phyloP scores from a whole-genome alignment of 805 yeast species.

The Lipomyces japonicus region DNA sequence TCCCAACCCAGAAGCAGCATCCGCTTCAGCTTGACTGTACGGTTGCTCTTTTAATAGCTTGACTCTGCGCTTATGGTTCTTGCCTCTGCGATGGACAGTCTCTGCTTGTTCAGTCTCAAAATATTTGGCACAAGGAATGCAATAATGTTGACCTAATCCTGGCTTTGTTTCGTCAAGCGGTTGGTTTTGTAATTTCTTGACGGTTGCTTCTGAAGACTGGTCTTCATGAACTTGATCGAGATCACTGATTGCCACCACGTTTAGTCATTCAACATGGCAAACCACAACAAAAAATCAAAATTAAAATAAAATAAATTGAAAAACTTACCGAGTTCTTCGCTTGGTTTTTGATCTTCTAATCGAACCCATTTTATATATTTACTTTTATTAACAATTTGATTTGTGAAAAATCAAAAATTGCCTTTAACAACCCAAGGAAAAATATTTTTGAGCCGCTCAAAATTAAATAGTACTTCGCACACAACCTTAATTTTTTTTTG shows the following conservation, averaged over 20 bases:
- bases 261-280: too few relatives aligned
- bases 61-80: constrained; percentile 76
- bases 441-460: too few relatives aligned
- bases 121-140: constrained; percentile 91
- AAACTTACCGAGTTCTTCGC: constrained; percentile 30
- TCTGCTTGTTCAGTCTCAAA: constrained; percentile 74
- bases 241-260: constrained; percentile 50
- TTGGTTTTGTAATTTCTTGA: constrained; percentile 67
- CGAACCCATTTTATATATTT: constrained; percentile 28
- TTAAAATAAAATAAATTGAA: neutral
- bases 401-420: too few relatives aligned
- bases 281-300: neutral
- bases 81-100: constrained; percentile 66
- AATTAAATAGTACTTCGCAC: too few relatives aligned
- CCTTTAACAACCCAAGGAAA: too few relatives aligned
- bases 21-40: constrained; percentile 81
- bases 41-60: constrained; percentile 73
- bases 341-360: constrained; percentile 28
- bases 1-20: constrained; percentile 83
- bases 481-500: too few relatives aligned
- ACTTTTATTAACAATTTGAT: too few relatives aligned
- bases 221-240: constrained; percentile 78
- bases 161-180: constrained; percentile 48
- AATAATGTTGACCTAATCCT: constrained; percentile 91
- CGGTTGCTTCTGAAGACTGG: constrained; percentile 59